These are phyloP conservation scores for Knufia fluminis DNA, from an alignment of 2,329 filamentous ascomycete species.

Conservation along the genomic window DNA sequence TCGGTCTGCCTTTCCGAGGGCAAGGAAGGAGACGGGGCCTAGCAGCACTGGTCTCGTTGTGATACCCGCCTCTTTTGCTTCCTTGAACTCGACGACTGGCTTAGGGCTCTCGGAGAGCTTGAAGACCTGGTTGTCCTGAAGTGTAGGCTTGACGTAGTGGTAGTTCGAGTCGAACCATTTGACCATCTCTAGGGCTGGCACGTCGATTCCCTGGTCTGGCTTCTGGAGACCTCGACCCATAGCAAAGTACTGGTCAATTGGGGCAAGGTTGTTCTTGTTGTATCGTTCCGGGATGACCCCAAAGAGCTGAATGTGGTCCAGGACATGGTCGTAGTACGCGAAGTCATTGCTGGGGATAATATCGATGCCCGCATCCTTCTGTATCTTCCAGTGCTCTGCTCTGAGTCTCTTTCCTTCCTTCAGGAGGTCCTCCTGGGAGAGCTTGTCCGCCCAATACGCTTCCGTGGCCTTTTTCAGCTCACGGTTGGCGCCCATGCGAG, in stretches of 20 bases:
- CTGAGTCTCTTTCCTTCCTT: slow-evolving; percentile 94
- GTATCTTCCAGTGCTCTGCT: slow-evolving; percentile 97
- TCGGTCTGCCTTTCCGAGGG: slow-evolving; percentile 96
- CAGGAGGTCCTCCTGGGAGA: slow-evolving; percentile 82
- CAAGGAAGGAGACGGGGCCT: slow-evolving; percentile 94
- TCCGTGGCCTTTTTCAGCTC: slow-evolving; percentile 99
- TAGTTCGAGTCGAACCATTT: slow-evolving; percentile 99
- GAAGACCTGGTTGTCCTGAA: slow-evolving; percentile 96
- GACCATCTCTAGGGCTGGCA: slow-evolving; percentile 95
- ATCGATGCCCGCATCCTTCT: slow-evolving; percentile 96
- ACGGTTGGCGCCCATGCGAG: slow-evolving; percentile 95
- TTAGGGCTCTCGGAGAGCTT: slow-evolving; percentile 80
- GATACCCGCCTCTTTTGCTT: slow-evolving; percentile 97
- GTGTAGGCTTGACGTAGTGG: slow-evolving; percentile 99
- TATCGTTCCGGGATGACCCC: slow-evolving; percentile 89
- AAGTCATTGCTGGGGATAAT: slow-evolving; percentile 99
- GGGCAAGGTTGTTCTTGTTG: slow-evolving; percentile 75
- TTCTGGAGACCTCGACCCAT: slow-evolving; percentile 99
- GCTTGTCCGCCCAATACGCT: slow-evolving; percentile 93
- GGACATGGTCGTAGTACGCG: slow-evolving; percentile 94
- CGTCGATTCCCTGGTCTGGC: slow-evolving; percentile 66
- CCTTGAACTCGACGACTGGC: slow-evolving; percentile 86
- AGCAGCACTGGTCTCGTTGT: slow-evolving; percentile 86
- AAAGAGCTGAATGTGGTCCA: slow-evolving; percentile 97
- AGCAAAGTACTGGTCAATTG: slow-evolving; percentile 96